phyloP scores from a whole-genome alignment of 805 yeast genomes.

The Ogataea minuta region DNA sequence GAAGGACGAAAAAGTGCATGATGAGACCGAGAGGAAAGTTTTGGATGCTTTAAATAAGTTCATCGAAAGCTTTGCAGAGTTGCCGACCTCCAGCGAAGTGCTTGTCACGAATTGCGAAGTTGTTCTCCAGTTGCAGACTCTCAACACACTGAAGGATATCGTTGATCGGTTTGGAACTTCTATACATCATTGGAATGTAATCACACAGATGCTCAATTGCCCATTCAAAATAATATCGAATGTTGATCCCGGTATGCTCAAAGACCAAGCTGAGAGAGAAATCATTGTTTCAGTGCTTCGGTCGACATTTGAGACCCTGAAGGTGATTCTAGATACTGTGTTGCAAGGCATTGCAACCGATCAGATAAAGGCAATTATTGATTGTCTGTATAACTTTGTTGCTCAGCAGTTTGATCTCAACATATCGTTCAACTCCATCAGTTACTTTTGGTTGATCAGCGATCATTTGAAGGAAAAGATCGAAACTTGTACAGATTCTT shows the following conservation, averaged over 20 bases:
- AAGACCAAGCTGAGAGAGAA: conserved; percentile 39
- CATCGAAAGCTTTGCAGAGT: conserved; percentile 39
- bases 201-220: conserved; percentile 58
- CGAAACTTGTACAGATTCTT: conserved; percentile 11
- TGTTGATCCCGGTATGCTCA: conserved; percentile 22
- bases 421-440: conserved; percentile 85
- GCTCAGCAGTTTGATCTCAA: conserved; percentile 72
- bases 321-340: conserved; percentile 83
- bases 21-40: conserved; percentile 45
- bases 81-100: conserved; percentile 40
- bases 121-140: conserved; percentile 60
- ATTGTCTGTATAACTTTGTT: conserved; percentile 70
- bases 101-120: conserved; percentile 56
- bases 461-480: conserved; percentile 56
- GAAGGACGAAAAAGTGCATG: conserved; percentile 11
- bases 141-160: conserved; percentile 67
- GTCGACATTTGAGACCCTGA: conserved; percentile 78
- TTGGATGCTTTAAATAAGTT: conserved; percentile 48
- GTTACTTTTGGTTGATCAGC: conserved; percentile 89
- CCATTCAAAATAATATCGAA: conserved; percentile 49
- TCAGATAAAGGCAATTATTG: conserved; percentile 65
- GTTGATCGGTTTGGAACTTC: conserved; percentile 73
- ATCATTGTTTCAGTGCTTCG: conserved; percentile 53
- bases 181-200: conserved; percentile 65
- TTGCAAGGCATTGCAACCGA: conserved; percentile 64